Conservation (phyloP, 805 yeast species). For the Ogataea kodamae region DNA sequence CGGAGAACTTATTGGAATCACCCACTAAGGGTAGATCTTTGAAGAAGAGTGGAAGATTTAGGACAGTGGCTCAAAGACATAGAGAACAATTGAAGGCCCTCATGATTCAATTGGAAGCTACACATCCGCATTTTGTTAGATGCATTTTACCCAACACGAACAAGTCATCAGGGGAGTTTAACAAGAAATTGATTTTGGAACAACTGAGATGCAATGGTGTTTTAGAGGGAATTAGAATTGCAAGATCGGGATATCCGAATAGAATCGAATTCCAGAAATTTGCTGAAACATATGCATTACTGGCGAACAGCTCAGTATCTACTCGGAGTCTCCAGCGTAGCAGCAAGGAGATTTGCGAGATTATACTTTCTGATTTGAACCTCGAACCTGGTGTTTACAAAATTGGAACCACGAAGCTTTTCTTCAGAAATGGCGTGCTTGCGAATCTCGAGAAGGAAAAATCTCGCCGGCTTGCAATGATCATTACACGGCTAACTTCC, state of each 20-base stretch:
- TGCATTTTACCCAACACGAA: conserved; percentile 87
- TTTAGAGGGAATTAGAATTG: conserved; percentile 93
- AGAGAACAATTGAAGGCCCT: conserved; percentile 75
- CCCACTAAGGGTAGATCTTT: conserved; percentile 30
- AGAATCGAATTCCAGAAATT: conserved; percentile 82
- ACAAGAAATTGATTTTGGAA: conserved; percentile 72
- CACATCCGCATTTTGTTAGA: conserved; percentile 95
- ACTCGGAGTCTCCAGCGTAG: conserved; percentile 33
- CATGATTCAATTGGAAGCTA: conserved; percentile 67
- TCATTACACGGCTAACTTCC: conserved; percentile 62
- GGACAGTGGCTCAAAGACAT: conserved; percentile 86
- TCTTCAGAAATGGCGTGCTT: conserved; percentile 72
- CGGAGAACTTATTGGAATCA: conserved; percentile 28
- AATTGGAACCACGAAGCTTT: conserved; percentile 68
- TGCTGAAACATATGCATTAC: conserved; percentile 67
- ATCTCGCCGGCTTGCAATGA: conserved; percentile 55
- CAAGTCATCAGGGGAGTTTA: conserved; percentile 68
- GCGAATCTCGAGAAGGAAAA: conserved; percentile 77
- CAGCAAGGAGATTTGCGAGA: conserved; percentile 64
- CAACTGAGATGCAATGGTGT: conserved; percentile 97
- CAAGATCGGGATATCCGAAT: conserved; percentile 96
- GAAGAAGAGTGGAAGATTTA: conserved; percentile 39
- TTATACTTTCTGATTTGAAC: conserved; percentile 58
- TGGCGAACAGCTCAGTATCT: conserved; percentile 45
- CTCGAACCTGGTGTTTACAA: conserved; percentile 59